Base-by-base conservation (phyloP, 768 basidiomycete species). In the Agrocybe chaxingu region DNA sequence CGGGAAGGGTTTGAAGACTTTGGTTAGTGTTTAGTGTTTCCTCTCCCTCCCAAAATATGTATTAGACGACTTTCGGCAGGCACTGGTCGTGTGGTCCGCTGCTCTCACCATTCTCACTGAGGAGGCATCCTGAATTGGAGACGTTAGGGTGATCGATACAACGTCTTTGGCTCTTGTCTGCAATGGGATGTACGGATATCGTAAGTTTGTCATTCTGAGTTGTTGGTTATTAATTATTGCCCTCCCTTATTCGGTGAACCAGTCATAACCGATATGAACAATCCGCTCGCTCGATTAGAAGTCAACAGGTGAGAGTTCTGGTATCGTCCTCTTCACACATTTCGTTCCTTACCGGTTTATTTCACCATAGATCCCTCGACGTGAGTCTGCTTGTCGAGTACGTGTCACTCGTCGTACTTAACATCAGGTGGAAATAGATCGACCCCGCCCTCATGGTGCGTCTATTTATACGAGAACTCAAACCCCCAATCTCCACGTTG, bases 101-200 rank as follows among this genome's bases (percentile, higher is more conserved):
- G 16, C 16, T 16, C 36, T 7, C 4, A 37, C 7, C 7, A 37
- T 7, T 16, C 16, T 16, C 36, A 11, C 11, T 37, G 16, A 11
- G 3, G 37, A 57, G 52, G 45, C 18, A 38, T 8, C 44, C 24
- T 24, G 24, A 24, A 24, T 24, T 5, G 24, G 3, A 24, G 3
- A 24, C 3, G 3, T 5, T 24, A 24, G 24, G 24, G 24, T 24
- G 24, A 24, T 57, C 4, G 55, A 53, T 36, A 47, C 55, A 3
- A 43, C 43, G 3, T 57, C 55, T 11, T 38, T 57, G 13, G 48
- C 12, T 10, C 39, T 57, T 3, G 43, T 53, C 4, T 41, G 52
- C 13, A 47, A 42, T 39, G 52, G 43, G 24, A 51, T 57, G 44
- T 57, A 57, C 43, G 48, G 49, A 13, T 57, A 57, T 48, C 42